These are phyloP conservation scores for Cladochytrium replicatum DNA, from an alignment of 192 early-diverging fungal genomes.

Conservation along the genomic window DNA sequence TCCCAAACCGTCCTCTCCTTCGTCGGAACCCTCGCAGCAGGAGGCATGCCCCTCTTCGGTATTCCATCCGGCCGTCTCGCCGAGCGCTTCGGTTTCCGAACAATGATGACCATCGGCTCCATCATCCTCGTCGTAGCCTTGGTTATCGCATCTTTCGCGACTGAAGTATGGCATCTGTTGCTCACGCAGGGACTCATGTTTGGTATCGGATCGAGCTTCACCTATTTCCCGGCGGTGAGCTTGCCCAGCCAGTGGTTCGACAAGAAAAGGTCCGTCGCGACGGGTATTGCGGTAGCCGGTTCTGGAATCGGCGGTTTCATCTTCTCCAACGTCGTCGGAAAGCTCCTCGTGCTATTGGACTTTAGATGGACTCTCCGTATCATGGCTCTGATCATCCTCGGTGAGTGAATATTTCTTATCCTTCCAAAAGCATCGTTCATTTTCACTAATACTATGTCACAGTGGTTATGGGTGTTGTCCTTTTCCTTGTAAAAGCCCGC, in stretches of 20 bases:
- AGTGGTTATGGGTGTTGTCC: too few species aligned
- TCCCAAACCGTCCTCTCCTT: slow-evolving; percentile 17
- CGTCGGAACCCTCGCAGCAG: slow-evolving; percentile 20
- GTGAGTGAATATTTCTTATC: not conserved
- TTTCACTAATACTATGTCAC: too few species aligned
- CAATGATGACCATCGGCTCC: slow-evolving; percentile 37
- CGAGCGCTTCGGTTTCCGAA: slow-evolving; percentile 38
- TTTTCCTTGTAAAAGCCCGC: too few species aligned
- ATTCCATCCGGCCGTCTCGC: slow-evolving; percentile 17
- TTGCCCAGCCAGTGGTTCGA: slow-evolving; percentile 64
- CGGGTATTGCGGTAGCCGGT: slow-evolving; percentile 65
- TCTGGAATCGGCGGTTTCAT: slow-evolving; percentile 64
- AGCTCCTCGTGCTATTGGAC: slow-evolving; percentile 49
- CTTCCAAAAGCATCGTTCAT: too few species aligned
- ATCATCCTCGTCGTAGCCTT: slow-evolving; percentile 28
- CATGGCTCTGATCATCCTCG: slow-evolving; percentile 43
- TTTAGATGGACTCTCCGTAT: slow-evolving; percentile 58
- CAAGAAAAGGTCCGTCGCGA: slow-evolving; percentile 53
- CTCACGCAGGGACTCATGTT: slow-evolving; percentile 65
- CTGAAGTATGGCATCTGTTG: slow-evolving; percentile 58
- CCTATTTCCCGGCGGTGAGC: slow-evolving; percentile 54
- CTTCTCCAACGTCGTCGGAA: slow-evolving; percentile 47
- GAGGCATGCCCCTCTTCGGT: slow-evolving; percentile 20
- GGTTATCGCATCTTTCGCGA: slow-evolving; percentile 34
- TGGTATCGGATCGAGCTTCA: slow-evolving; percentile 57